Percentiles rank a stretch among this genome's conserved stretches.
Evolutionary conservation across 2,329 filamentous ascomycete species (phyloP).

Genomic region (Neospermospora avenae): DNA sequence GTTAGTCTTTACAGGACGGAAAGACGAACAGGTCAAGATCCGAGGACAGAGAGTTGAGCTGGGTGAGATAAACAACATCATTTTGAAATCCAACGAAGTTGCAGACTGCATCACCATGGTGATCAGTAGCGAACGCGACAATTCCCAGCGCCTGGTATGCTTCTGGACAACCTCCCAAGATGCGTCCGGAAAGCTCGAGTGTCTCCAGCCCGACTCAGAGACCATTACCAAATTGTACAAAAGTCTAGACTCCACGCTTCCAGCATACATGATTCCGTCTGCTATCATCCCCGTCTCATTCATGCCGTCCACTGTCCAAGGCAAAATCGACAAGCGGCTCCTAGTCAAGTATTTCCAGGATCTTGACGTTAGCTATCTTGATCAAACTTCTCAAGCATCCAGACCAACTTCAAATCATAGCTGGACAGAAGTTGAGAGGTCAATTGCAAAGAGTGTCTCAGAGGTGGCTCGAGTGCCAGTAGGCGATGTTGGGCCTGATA

Average conservation of each 20-base stretch:
- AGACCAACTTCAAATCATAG: slow-evolving; percentile 21
- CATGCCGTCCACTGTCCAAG: slow-evolving; percentile 70
- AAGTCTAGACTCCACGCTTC: slow-evolving; percentile 53
- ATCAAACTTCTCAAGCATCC: slow-evolving; percentile 30
- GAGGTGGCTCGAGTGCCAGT: slow-evolving; percentile 45
- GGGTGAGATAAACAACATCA: slow-evolving; percentile 65
- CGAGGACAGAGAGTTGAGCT: slow-evolving; percentile 78
- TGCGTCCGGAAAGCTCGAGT: slow-evolving; percentile 6
- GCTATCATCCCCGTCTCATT: slow-evolving; percentile 65
- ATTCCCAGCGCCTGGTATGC: slow-evolving; percentile 55
- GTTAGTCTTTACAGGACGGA: slow-evolving; percentile 67
- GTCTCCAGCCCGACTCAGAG: slow-evolving; percentile 38
- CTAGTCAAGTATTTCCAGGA: slow-evolving; percentile 48
- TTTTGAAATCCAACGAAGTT: slow-evolving; percentile 52
- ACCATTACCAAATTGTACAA: slow-evolving; percentile 49
- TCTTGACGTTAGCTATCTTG: slow-evolving; percentile 46
- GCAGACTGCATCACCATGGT: slow-evolving; percentile 64
- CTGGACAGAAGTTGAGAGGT: slow-evolving; percentile 54
- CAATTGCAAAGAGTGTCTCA: slow-evolving; percentile 54
- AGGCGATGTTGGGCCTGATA: slow-evolving; percentile 55
- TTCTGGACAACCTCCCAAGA: slow-evolving; percentile 59
- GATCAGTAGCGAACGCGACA: slow-evolving; percentile 40
- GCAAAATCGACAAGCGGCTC: slow-evolving; percentile 64
- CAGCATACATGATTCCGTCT: slow-evolving; percentile 76
- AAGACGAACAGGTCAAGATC: slow-evolving; percentile 79